Percentiles rank a stretch among this genome's conserved stretches.
Conservation (phyloP, 1,139 yeast genomes). For the Meyerozyma sp. region DNA sequence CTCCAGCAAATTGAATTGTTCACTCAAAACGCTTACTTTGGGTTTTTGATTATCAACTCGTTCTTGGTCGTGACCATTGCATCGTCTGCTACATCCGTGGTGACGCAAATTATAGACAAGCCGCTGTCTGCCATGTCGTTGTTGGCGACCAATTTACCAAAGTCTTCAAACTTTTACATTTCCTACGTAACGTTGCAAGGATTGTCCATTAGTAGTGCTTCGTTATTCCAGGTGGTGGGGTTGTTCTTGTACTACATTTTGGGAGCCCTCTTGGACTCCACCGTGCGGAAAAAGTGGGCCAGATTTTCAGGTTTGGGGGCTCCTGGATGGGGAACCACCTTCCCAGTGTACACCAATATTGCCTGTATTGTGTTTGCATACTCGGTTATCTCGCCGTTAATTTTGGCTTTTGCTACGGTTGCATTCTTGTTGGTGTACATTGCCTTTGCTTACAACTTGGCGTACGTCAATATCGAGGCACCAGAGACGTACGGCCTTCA, state of each 20-base stretch:
- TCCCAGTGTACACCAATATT: conserved; percentile 80
- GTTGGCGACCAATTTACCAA: conserved; percentile 74
- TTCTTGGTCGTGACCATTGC: conserved; percentile 66
- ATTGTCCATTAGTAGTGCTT: conserved; percentile 72
- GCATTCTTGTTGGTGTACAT: conserved; percentile 70
- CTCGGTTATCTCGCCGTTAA: conserved; percentile 73
- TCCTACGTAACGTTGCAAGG: conserved; percentile 77
- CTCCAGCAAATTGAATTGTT: conserved; percentile 60
- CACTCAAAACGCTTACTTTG: conserved; percentile 73
- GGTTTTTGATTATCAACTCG: conserved; percentile 64
- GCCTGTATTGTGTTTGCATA: conserved; percentile 77
- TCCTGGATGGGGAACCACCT: conserved; percentile 82
- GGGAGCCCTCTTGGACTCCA: conserved; percentile 65
- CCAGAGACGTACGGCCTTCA: conserved; percentile 78
- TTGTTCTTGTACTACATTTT: conserved; percentile 65
- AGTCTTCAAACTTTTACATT: conserved; percentile 81
- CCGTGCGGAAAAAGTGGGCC: conserved; percentile 83
- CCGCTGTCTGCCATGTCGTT: conserved; percentile 67
- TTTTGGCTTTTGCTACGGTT: conserved; percentile 60
- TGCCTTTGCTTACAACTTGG: conserved; percentile 75
- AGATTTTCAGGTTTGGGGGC: conserved; percentile 61
- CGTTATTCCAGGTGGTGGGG: conserved; percentile 71
- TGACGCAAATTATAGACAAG: conserved; percentile 56
- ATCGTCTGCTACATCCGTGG: conserved; percentile 71
- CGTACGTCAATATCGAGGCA: conserved; percentile 58